Conservation (phyloP, 2,329 filamentous ascomycete species). For the Beauveria rudraprayagi region DNA sequence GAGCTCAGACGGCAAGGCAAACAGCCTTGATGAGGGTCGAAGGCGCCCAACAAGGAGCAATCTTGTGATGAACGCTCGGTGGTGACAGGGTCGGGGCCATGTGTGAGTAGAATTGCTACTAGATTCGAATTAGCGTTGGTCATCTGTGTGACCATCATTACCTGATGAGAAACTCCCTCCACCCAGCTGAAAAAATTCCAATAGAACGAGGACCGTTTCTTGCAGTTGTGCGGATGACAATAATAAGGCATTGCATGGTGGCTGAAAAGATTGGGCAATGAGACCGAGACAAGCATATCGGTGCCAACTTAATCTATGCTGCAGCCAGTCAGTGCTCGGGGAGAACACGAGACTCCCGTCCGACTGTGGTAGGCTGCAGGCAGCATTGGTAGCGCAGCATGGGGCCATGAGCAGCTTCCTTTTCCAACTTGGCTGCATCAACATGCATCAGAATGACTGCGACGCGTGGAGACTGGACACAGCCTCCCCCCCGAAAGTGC, state of each 20-base stretch:
- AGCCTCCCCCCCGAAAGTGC: neutral
- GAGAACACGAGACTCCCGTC: neutral
- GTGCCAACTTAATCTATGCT: constrained; percentile 3
- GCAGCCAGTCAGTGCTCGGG: neutral
- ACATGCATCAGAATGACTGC: neutral
- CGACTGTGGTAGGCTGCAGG: neutral
- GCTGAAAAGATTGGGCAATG: neutral
- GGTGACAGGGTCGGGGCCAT: neutral
- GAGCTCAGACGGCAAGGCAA: neutral
- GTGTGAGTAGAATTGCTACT: neutral
- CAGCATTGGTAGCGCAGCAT: neutral
- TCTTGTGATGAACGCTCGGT: neutral
- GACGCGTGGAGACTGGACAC: neutral
- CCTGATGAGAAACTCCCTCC: neutral
- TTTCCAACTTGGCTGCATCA: constrained; percentile 1
- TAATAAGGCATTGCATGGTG: neutral
- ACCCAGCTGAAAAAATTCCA: constrained; percentile 4
- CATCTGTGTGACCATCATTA: no score
- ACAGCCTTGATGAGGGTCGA: neutral
- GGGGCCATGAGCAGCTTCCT: neutral
- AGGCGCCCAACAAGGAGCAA: neutral
- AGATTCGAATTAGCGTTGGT: neutral
- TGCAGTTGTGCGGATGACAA: constrained; percentile 1
- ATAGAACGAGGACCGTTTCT: neutral
- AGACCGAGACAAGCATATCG: neutral